Evolutionary conservation across 1,284 basidiomycete species (phyloP), one percentile per base, ranked within the genome.

Genomic region (Tilletia caries): DNA sequence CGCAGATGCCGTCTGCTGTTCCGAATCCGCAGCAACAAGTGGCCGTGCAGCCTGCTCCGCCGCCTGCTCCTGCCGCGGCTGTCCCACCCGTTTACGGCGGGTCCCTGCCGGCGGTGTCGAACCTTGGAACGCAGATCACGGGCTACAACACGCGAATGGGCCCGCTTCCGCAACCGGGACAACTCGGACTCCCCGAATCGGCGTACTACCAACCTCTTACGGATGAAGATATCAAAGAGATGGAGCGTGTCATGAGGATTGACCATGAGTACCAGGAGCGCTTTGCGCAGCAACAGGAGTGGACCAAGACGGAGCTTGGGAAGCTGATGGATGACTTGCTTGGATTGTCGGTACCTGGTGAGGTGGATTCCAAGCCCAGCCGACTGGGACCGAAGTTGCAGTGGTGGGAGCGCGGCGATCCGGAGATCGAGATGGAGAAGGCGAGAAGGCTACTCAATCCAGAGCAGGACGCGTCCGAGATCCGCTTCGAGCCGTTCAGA

Each of bases 121-220:
- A 75, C 4, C 71, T 75, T 34, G 78, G 76, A 77, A 86, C 85
- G 15, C 85, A 85, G 8, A 85, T 89, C 68, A 89, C 89, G 79
- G 86, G 87, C 32, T 85, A 86, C 43, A 87, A 89, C 66, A 92
- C 91, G 5, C 86, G 86, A 23, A 86, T 92, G 65, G 87, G 88
- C 10, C 84, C 87, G 67, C 87, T 93, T 1, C 89, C 91, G 2
- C 85, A 89, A 52, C 82, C 85, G 65, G 86, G 89, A 73, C 72
- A 80, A 84, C 4, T 85, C 84, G 6, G 84, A 84, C 62, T 84
- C 85, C 2, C 69, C 32, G 33, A 60, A 12, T 25, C 43, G 85
- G 85, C 54, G 79, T 81, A 52, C 88, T 92, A 65, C 89, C 89
- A 1, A n/a, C 72, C 86, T 0, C 84, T 94, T 43, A 78, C 81